Evolutionary conservation across 371 early-diverging fungal genomes (phyloP), one percentile per base, ranked within the genome.

Genomic region (Lichtheimia ramosa): DNA sequence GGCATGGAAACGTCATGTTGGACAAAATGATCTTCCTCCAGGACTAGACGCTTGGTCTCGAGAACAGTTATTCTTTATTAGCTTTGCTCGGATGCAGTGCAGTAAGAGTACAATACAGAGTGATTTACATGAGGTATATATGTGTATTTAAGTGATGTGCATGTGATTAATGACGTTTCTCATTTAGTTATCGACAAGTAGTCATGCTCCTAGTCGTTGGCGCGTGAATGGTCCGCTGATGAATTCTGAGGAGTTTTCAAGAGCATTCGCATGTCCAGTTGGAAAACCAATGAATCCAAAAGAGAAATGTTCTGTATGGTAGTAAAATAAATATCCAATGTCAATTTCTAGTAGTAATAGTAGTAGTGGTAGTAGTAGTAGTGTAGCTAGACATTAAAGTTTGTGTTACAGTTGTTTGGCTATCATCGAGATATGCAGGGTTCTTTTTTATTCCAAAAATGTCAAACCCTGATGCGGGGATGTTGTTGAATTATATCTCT

Each of bases 221-320:
- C 73, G 93, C 42, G 89, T 90, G 39, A 88, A 86, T 50, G 90
- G 87, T 18, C 88, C 82, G 2, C 58, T 90, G 28, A 74, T 75
- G 39, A 91, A 91, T 68, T 84, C 86, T 0, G 15, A 56, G 7
- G 79, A 85, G 49, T 93, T 93, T 79, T 73, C 88, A 2, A 61
- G 79, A 23, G 81, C 85, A 12, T 93, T 87, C 65, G 56, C 67
- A 5, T 93, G 93, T 59, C 70, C 73, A 54, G 57, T 55, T 16
- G 81, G 80, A 2, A 63, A 75, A 1, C 49, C 65, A 16, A 87
- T 87, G 88, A 83, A 87, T 57, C 88, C 88, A 23, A 64, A 58
- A n/a, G 61, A 63, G 20, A 83, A 83, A 64, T 80, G 86, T 65
- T 52, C 72, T 51, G 52, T 86, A 43, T 86, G 85, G 85, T 62